Percentiles rank a stretch among this genome's conserved stretches.
Conservation (phyloP, 2,329 filamentous ascomycete genomes). For the Tolypocladium endophyticum region DNA sequence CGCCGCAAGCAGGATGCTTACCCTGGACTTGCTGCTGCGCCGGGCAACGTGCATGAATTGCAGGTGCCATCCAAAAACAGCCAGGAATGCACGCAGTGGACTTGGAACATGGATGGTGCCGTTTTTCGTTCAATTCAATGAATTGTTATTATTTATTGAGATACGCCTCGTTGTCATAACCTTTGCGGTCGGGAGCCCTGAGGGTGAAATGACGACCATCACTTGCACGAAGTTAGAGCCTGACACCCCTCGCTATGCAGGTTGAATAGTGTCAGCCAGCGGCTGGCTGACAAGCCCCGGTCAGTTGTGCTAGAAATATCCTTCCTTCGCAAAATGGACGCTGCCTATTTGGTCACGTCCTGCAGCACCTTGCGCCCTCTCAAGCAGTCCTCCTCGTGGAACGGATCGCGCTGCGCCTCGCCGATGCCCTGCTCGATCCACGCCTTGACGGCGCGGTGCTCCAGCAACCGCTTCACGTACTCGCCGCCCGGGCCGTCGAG, state of each 20-base stretch:
- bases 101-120: background rate
- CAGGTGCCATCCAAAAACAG: background rate
- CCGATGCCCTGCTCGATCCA: constrained; percentile 26
- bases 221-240: too few relatives aligned
- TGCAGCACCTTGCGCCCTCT: constrained; percentile 19
- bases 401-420: constrained; percentile 25
- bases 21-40: background rate
- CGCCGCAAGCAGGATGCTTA: background rate
- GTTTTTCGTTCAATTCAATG: too few relatives aligned
- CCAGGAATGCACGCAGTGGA: background rate
- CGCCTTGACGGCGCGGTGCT: constrained; percentile 21
- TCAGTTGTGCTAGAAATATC: background rate
- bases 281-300: background rate
- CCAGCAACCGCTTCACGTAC: constrained; percentile 23
- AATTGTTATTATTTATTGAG: too few relatives aligned
- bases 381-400: constrained; percentile 24
- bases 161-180: too few relatives aligned
- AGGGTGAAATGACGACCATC: too few relatives aligned
- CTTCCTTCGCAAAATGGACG: background rate
- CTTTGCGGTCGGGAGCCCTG: too few relatives aligned
- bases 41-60: background rate
- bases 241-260: too few relatives aligned
- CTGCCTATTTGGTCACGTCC: constrained; percentile 11
- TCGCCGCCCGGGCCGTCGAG: constrained; percentile 17
- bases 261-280: background rate